Percentiles rank a stretch among this genome's conserved stretches.
phyloP scores from a whole-genome alignment of 139 green algal genomes.

The Chlamydomonas sp. region DNA sequence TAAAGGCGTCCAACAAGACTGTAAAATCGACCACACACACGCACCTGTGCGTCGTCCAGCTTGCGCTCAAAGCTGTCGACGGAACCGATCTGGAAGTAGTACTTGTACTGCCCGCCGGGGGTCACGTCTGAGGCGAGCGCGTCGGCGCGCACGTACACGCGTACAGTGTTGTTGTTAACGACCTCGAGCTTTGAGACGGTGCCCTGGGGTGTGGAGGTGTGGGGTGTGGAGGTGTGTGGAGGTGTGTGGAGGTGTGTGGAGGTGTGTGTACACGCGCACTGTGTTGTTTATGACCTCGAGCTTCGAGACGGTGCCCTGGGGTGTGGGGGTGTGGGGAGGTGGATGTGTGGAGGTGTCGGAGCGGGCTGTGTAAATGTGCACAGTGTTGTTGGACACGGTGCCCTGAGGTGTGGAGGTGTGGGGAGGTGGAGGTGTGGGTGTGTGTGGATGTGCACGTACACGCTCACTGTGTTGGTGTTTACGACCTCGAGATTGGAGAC shows the following conservation, averaged over 20 bases:
- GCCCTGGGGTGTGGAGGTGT: too few species aligned
- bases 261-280: conserved; percentile 61
- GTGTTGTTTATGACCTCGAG: conserved; percentile 89
- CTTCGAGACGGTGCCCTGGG: conserved; percentile 59
- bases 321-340: too few species aligned
- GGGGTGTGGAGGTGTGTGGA: too few species aligned
- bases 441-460: conserved; percentile 25
- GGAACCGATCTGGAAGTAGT: conserved; percentile 94
- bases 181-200: conserved; percentile 86
- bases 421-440: too few species aligned
- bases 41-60: conserved; percentile 84
- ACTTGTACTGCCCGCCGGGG: conserved; percentile 29
- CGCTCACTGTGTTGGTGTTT: conserved; percentile 84
- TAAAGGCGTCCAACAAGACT: too few species aligned
- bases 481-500: conserved; percentile 90
- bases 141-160: conserved; percentile 42
- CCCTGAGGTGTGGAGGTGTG: too few species aligned
- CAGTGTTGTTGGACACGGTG: too few species aligned
- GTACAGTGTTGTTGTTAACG: conserved; percentile 82
- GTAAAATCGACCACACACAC: too few species aligned
- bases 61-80: conserved; percentile 94
- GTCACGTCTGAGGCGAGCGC: conserved; percentile 1
- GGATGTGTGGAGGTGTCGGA: too few species aligned
- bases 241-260: too few species aligned
- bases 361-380: too few species aligned